Conservation (phyloP, 768 basidiomycete species). For the Daedaleopsis sinensis region DNA sequence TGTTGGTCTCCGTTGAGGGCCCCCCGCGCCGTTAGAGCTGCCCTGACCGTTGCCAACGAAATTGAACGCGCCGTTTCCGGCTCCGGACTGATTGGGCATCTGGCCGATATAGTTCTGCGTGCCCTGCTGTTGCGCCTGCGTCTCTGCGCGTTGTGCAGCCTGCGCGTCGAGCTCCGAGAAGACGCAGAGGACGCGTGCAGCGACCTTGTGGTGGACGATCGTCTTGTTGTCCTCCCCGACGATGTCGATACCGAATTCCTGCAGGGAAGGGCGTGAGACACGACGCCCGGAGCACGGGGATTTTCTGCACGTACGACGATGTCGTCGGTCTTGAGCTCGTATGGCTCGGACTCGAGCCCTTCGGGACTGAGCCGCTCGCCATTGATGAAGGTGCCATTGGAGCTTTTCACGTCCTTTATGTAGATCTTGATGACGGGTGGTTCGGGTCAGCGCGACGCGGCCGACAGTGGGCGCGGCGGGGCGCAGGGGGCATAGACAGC, state of each 20-base stretch:
- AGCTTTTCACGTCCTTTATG: constrained; percentile 98
- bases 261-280: constrained; percentile 1
- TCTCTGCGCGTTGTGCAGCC: constrained; percentile 70
- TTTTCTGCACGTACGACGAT: constrained; percentile 73
- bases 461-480: neutral
- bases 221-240: constrained; percentile 98
- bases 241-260: constrained; percentile 99
- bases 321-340: constrained; percentile 93
- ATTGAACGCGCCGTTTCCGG: constrained; percentile 47
- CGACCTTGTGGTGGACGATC: constrained; percentile 98
- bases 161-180: constrained; percentile 85
- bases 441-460: constrained; percentile 10
- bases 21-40: constrained; percentile 33
- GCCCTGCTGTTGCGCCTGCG: constrained; percentile 68
- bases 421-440: constrained; percentile 62
- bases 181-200: constrained; percentile 90
- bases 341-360: constrained; percentile 89
- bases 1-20: constrained; percentile 54
- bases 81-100: constrained; percentile 35
- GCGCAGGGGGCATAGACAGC: constrained; percentile 19
- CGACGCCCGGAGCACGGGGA: neutral
- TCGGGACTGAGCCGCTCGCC: constrained; percentile 90
- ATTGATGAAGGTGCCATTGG: constrained; percentile 98
- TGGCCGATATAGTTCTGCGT: constrained; percentile 31
- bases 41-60: constrained; percentile 41